Evolutionary conservation across 129 eudicot genomes (phyloP).

Genomic region (Heracleum sosnowskyi): DNA sequence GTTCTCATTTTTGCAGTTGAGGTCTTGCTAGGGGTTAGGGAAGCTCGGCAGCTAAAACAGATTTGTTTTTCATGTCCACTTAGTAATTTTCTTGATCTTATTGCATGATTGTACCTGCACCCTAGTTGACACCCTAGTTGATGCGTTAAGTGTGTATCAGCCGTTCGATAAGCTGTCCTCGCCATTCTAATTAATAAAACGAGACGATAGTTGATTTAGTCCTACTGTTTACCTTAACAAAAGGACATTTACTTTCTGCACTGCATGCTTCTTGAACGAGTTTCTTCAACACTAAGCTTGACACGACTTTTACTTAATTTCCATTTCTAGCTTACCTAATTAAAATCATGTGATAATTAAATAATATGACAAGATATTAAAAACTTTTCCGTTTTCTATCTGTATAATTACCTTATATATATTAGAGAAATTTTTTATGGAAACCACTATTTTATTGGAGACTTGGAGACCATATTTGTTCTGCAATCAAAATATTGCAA

Average conservation of each 20-base stretch:
- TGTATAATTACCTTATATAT: background rate
- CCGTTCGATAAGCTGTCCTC: background rate
- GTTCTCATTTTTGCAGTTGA: constrained; percentile 14
- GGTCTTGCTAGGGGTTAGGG: constrained; percentile 43
- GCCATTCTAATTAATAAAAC: background rate
- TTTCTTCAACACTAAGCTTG: background rate
- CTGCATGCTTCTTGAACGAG: background rate
- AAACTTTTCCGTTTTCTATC: background rate
- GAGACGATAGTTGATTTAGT: background rate
- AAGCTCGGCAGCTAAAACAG: constrained; percentile 57
- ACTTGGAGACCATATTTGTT: too few species aligned
- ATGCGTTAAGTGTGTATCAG: background rate
- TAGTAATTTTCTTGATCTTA: constrained; percentile 51
- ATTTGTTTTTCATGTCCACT: constrained; percentile 39
- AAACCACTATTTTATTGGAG: too few species aligned
- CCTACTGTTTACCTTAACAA: background rate
- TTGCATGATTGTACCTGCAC: constrained; percentile 12
- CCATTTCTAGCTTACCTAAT: background rate
- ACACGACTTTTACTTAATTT: background rate
- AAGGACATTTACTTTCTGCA: too few species aligned
- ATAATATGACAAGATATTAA: background rate
- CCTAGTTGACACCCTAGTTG: constrained; percentile 3
- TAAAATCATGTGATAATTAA: background rate
- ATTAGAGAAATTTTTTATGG: too few species aligned
- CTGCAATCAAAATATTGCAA: too few species aligned